These are phyloP conservation scores for Noccaea bulbosa DNA, from an alignment of 345 rosid genomes.

Conservation along the genomic window DNA sequence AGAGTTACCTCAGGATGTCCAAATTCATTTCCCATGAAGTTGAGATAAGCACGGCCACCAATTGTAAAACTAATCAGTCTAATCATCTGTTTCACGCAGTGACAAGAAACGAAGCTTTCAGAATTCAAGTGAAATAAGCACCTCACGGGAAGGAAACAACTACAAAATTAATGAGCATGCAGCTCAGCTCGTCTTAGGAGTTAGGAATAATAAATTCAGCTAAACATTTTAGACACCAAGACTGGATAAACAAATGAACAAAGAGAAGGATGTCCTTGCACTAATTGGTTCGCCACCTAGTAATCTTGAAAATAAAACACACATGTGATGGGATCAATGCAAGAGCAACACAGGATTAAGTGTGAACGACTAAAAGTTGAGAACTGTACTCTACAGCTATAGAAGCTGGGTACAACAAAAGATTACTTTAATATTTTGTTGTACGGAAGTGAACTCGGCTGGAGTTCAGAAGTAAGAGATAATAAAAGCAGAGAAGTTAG, in stretches of 20 bases:
- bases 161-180: constrained; percentile 8
- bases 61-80: constrained; percentile 82
- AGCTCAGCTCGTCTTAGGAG: constrained; percentile 3
- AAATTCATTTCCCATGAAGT: constrained; percentile 98
- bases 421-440: neutral
- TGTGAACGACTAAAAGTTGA: neutral
- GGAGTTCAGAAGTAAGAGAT: too few relatives aligned
- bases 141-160: constrained; percentile 8
- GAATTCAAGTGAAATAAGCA: constrained; percentile 10
- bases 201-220: constrained; percentile 11
- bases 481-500: too few relatives aligned
- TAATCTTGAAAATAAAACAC: constrained; percentile 5
- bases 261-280: neutral
- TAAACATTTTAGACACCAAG: constrained; percentile 11
- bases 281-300: constrained; percentile 11
- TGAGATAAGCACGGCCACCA: constrained; percentile 87
- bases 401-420: constrained; percentile 22
- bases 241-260: constrained; percentile 17
- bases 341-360: constrained; percentile 6
- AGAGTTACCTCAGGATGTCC: constrained; percentile 85
- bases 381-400: neutral
- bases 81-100: constrained; percentile 66
- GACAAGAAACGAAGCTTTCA: constrained; percentile 40
- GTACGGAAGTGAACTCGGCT: neutral
- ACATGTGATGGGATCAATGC: neutral